These are phyloP conservation scores for Thelephora terrestris DNA, from an alignment of 1,284 basidiomycete species.

Conservation along the genomic window DNA sequence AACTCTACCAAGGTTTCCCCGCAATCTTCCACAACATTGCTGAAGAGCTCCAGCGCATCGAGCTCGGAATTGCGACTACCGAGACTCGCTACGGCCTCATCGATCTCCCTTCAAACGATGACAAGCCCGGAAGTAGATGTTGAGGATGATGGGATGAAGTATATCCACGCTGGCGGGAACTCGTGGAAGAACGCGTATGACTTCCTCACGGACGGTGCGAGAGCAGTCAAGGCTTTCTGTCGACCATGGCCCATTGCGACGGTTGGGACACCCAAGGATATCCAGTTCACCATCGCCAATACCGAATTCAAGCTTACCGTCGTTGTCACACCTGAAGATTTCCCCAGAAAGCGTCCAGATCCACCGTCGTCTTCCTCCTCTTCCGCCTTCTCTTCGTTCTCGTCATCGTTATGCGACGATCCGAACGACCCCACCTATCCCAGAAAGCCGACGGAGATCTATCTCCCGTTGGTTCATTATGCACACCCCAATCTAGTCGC, in stretches of 20 bases:
- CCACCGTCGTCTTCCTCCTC: conserved; percentile 6
- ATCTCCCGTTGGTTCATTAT: conserved; percentile 83
- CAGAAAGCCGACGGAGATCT: conserved; percentile 69
- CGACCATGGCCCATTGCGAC: conserved; percentile 72
- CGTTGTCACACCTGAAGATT: conserved; percentile 46
- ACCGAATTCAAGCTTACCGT: conserved; percentile 62
- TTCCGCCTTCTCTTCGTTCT: conserved; percentile 8
- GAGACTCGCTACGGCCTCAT: conserved; percentile 18
- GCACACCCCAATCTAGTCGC: conserved; percentile 27
- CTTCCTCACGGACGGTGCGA: conserved; percentile 72
- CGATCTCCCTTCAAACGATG: conserved; percentile 25
- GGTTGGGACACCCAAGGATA: conserved; percentile 55
- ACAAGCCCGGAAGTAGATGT: conserved; percentile 1
- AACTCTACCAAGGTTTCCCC: conserved; percentile 20
- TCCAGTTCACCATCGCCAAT: conserved; percentile 71
- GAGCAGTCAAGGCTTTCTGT: conserved; percentile 75
- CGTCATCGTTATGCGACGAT: conserved; percentile 10
- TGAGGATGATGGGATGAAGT: conserved; percentile 7
- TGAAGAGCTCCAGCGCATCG: conserved; percentile 13
- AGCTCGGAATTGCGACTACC: neutral
- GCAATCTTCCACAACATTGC: conserved; percentile 21
- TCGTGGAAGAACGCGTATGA: conserved; percentile 40
- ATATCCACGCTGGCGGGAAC: conserved; percentile 8
- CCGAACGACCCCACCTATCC: conserved; percentile 18
- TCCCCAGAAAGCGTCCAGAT: conserved; percentile 9